Base-by-base conservation (phyloP, 1,284 basidiomycete genomes). In the Taiwanofungus camphoratus region DNA sequence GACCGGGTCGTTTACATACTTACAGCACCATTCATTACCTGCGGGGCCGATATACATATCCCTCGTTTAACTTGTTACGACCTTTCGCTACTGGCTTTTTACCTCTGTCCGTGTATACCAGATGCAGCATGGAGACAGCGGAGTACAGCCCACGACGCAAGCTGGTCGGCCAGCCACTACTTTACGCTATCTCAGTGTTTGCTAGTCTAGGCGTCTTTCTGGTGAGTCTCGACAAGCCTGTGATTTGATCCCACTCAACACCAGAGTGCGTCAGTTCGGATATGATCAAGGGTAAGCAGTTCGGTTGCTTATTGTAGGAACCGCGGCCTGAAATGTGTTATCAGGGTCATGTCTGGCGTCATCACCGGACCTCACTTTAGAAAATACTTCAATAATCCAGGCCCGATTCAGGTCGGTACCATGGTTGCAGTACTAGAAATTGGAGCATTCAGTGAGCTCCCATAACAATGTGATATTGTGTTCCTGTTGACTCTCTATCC, bases 391-490 rank as follows among this genome's bases (percentile, higher is more conserved):
- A 71, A 87, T 51, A 76, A 87, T 21, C 94, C 94, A 4, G 77
- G 76, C 21, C 68, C 78, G 3, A 61, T 82, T 30, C 69, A 81
- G 56, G 64, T 83, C 19, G 85, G 88, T 19, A 93, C 89, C 13
- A 93, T 96, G 87, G 93, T 95, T 22, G 90, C 92, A 16, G 82
- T 92, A 2, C 68, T 92, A 20, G 94, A 98, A 66, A 78, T 98
- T 34, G 94, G 94, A 35, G 94, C 94, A 21, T 85, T 95, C 64
- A 77, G 91, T 91, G 60, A 46, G 79, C 68, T 42, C 36, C 20
- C n/a, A 36, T 24, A 33, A 13, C 15, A 1, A 33, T 7, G 12
- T 23, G 2, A 13, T 20, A 18, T 22, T 26, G 30, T 8, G 8
- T 15, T 34, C 38, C 34, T 24, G 36, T 22, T 27, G 26, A 27